phyloP scores from a whole-genome alignment of 352 stramenopile species.

The Pythium insidiosum region DNA sequence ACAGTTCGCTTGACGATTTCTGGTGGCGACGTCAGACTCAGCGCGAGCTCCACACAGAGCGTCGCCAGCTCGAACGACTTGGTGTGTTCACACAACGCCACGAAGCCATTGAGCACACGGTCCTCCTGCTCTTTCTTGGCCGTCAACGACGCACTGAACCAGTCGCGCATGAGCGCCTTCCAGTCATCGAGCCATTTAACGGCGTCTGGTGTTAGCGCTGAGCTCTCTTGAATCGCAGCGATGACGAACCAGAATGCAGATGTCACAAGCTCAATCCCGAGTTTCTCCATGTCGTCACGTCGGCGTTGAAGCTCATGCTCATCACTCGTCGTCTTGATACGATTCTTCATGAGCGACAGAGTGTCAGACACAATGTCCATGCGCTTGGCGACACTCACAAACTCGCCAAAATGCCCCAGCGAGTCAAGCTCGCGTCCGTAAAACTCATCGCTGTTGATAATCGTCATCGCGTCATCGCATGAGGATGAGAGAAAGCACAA shows the following conservation, averaged over 20 bases:
- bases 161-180: constrained; percentile 3
- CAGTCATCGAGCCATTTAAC: constrained; percentile 9
- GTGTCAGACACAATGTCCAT: constrained; percentile 42
- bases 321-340: constrained; percentile 31
- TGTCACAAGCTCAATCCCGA: constrained; percentile 11
- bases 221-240: background rate
- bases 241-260: constrained; percentile 15
- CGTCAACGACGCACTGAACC: constrained; percentile 1
- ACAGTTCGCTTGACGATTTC: constrained; percentile 11
- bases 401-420: constrained; percentile 25
- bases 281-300: too few relatives aligned
- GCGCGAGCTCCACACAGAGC: constrained; percentile 11
- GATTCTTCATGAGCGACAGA: constrained; percentile 30
- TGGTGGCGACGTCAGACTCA: constrained; percentile 6
- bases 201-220: too few relatives aligned
- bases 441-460: constrained; percentile 25
- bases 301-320: too few relatives aligned
- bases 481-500: constrained; percentile 33
- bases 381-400: constrained; percentile 35
- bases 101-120: constrained; percentile 14
- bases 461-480: background rate
- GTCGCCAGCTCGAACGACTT: constrained; percentile 12
- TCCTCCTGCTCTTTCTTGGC: constrained; percentile 8
- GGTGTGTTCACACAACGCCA: constrained; percentile 12
- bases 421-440: constrained; percentile 35